These are phyloP conservation scores for Kwoniella europaea DNA, from an alignment of 768 basidiomycete species.

Conservation along the genomic window DNA sequence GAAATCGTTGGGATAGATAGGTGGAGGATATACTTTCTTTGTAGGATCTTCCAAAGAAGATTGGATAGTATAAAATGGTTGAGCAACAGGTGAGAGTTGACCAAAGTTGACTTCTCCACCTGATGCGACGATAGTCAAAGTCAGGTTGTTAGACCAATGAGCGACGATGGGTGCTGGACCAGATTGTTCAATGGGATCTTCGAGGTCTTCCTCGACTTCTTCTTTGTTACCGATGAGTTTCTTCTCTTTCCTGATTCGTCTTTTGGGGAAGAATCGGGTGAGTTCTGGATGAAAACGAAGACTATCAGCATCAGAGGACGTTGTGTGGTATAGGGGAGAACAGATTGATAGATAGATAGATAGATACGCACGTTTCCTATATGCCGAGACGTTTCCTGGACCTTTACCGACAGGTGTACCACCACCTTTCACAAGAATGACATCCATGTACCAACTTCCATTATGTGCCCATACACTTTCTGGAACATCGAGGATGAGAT, in stretches of 20 bases:
- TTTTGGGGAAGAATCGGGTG: conserved; percentile 78
- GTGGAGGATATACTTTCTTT: conserved; percentile 72
- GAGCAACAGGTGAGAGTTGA: conserved; percentile 33
- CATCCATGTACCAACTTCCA: conserved; percentile 53
- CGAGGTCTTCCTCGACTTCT: conserved; percentile 49
- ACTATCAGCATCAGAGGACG: background rate
- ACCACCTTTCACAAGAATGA: conserved; percentile 50
- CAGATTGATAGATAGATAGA: background rate
- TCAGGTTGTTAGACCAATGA: conserved; percentile 87
- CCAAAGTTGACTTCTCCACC: conserved; percentile 61
- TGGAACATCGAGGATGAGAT: conserved; percentile 51
- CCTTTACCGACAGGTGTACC: conserved; percentile 28
- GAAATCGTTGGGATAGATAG: conserved; percentile 92
- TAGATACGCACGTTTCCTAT: conserved; percentile 52
- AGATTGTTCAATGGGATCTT: conserved; percentile 47
- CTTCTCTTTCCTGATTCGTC: conserved; percentile 78
- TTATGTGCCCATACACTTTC: conserved; percentile 46
- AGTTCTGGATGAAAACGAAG: conserved; percentile 64
- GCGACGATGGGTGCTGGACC: conserved; percentile 64
- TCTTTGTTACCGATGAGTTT: conserved; percentile 67
- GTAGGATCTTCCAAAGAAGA: conserved; percentile 70
- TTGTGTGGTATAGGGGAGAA: background rate
- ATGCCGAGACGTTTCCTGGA: conserved; percentile 35
- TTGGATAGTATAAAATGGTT: conserved; percentile 69
- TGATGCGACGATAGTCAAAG: conserved; percentile 81